Conservation (phyloP, 176 grass and related monocot species). For the Hordeum vulgare region MorexV3_pseudomolecules_assembly NC_058522.1:576294613-576295112, state of each 20-base stretch:
- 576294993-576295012: not conserved
- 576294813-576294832: not conserved
- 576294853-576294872: too few relatives aligned
- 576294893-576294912: too few relatives aligned
- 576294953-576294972: not conserved
- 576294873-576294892: too few relatives aligned
- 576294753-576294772: not conserved
- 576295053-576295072: not conserved
- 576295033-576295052: not conserved
- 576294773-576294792: not conserved
- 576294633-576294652: not conserved
- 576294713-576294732: not conserved
- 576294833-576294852: not conserved
- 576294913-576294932: too few relatives aligned
- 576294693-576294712: not conserved
- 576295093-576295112: too few relatives aligned
- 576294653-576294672: too few relatives aligned
- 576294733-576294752: not conserved
- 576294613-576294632: not conserved
- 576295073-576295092: not conserved
- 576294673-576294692: not conserved
- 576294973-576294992: not conserved
- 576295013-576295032: not conserved
- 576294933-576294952: not conserved
- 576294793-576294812: not conserved